A percentile compares a stretch with the other conserved stretches of the same genome.
Evolutionary conservation across 257 asterid genomes (phyloP).

Genomic region (Solanum commersonii): DNA sequence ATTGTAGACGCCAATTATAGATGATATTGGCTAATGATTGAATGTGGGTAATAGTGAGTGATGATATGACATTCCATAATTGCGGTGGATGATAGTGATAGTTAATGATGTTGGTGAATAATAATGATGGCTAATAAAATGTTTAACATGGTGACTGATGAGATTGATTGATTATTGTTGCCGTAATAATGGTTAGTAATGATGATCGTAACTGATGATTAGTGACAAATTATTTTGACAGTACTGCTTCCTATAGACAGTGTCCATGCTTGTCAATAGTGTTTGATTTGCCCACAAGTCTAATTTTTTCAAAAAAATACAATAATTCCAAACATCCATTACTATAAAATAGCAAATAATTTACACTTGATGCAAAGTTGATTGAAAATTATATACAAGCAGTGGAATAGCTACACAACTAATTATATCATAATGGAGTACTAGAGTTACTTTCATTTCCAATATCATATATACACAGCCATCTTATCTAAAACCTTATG

Average conservation of each 20-base stretch:
- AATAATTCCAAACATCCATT: not conserved
- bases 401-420: not conserved
- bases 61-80: no score
- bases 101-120: not conserved
- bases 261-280: not conserved
- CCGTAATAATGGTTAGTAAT: fast-evolving
- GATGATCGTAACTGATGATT: fast-evolving
- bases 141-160: no score
- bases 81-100: not conserved
- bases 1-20: not conserved
- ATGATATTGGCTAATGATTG: fast-evolving
- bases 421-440: not conserved
- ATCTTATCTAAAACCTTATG: not conserved
- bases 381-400: not conserved
- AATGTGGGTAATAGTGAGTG: no score
- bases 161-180: not conserved
- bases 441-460: not conserved
- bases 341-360: not conserved
- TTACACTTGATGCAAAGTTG: not conserved
- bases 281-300: not conserved
- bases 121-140: not conserved
- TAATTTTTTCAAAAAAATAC: not conserved
- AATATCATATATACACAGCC: not conserved
- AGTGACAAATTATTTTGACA: not conserved
- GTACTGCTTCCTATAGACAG: not conserved